Evolutionary conservation across 495 filamentous ascomycete species (phyloP).

Genomic region (Jackrogersella multiformis): DNA sequence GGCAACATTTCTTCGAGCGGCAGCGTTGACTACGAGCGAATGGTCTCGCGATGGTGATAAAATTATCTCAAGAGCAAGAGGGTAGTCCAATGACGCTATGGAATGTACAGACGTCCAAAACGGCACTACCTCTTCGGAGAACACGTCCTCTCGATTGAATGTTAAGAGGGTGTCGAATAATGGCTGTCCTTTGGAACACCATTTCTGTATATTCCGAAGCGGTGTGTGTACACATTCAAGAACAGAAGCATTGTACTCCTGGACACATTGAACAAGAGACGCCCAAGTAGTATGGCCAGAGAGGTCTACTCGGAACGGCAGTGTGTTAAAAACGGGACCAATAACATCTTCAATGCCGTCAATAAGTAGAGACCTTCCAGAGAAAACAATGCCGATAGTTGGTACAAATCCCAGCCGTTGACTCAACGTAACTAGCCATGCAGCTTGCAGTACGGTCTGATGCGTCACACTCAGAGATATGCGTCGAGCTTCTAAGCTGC

Average conservation of each 20-base stretch:
- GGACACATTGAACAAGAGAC: slow-evolving; percentile 62
- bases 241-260: slow-evolving; percentile 67
- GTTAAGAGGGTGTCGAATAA: slow-evolving; percentile 89
- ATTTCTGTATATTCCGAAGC: slow-evolving; percentile 75
- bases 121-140: slow-evolving; percentile 32
- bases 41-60: slow-evolving; percentile 55
- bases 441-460: slow-evolving; percentile 77
- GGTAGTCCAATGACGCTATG: slow-evolving; percentile 67
- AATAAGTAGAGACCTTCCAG: slow-evolving; percentile 73
- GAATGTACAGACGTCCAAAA: slow-evolving; percentile 67
- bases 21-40: slow-evolving; percentile 62
- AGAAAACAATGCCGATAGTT: slow-evolving; percentile 73
- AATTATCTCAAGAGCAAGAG: slow-evolving; percentile 77
- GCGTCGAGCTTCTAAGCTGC: slow-evolving; percentile 56
- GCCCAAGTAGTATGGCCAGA: slow-evolving; percentile 58
- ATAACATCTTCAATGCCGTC: slow-evolving; percentile 73
- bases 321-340: slow-evolving; percentile 91
- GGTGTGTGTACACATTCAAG: slow-evolving; percentile 76
- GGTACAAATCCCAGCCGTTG: slow-evolving; percentile 46
- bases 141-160: slow-evolving; percentile 67
- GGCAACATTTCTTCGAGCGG: slow-evolving; percentile 57
- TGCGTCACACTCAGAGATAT: slow-evolving; percentile 72
- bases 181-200: slow-evolving; percentile 65
- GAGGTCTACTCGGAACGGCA: slow-evolving; percentile 70
- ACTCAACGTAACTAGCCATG: slow-evolving; percentile 67